Percentiles rank a stretch among this genome's conserved stretches.
Conservation (phyloP, 1,284 basidiomycete species). For the Omphalotus olearius region DNA sequence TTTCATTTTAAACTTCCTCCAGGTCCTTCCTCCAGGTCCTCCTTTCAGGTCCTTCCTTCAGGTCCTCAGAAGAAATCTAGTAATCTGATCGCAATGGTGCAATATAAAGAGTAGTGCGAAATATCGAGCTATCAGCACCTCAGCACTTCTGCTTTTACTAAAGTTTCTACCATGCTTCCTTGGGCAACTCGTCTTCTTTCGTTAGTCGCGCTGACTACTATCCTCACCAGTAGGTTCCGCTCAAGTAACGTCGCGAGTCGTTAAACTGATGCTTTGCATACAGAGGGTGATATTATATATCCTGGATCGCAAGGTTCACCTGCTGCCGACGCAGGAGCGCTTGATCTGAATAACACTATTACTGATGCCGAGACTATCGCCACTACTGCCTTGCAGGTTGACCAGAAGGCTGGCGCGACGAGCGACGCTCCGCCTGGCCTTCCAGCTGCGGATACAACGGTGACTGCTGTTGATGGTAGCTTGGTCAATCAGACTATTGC, state of each 20-base stretch:
- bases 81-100: too few species aligned
- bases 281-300: constrained; percentile 6
- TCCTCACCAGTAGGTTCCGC: not conserved
- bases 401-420: constrained; percentile 33
- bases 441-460: constrained; percentile 28
- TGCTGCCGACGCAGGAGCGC: constrained; percentile 5
- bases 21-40: too few species aligned
- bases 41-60: too few species aligned
- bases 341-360: constrained; percentile 8
- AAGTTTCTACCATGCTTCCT: too few species aligned
- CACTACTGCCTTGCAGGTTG: constrained; percentile 28
- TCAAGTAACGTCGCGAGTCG: too few species aligned
- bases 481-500: constrained; percentile 24
- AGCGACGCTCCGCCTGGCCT: constrained; percentile 28
- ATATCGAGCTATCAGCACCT: too few species aligned
- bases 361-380: constrained; percentile 33
- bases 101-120: too few species aligned
- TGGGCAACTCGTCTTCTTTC: too few species aligned
- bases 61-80: too few species aligned
- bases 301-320: constrained; percentile 18
- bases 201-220: not conserved
- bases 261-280: too few species aligned
- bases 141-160: too few species aligned
- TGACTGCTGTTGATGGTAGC: constrained; percentile 38
- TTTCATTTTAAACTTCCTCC: too few species aligned